phyloP scores from a whole-genome alignment of 768 basidiomycete species.

The Infundibulicybe gibba region DNA sequence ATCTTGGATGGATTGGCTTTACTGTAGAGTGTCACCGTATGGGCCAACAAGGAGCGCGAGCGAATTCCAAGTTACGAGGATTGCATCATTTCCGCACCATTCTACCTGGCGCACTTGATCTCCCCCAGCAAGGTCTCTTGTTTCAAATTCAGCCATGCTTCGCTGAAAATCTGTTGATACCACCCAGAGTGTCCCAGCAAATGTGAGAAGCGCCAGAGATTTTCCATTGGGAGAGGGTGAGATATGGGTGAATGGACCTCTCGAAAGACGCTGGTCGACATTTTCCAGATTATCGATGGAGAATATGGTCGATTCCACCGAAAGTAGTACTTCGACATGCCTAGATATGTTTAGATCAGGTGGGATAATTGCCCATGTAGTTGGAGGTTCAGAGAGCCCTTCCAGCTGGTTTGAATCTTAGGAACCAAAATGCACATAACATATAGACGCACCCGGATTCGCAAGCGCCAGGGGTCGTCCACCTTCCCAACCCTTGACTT shows the following conservation, averaged over 20 bases:
- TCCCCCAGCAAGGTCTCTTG: slow-evolving; percentile 46
- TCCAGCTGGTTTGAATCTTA: slow-evolving; percentile 4
- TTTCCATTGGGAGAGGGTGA: slow-evolving; percentile 94
- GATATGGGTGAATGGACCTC: slow-evolving; percentile 87
- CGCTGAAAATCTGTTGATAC: slow-evolving; percentile 94
- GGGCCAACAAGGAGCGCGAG: slow-evolving; percentile 88
- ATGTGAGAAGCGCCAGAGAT: slow-evolving; percentile 80
- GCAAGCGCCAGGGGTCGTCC: slow-evolving; percentile 68
- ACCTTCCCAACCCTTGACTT: slow-evolving; percentile 89
- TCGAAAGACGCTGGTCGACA: slow-evolving; percentile 82
- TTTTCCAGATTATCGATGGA: slow-evolving; percentile 87
- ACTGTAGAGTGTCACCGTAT: slow-evolving; percentile 84
- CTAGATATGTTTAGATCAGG: slow-evolving; percentile 87
- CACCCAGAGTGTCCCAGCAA: slow-evolving; percentile 76
- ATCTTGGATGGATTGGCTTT: slow-evolving; percentile 21
- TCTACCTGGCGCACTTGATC: slow-evolving; percentile 69
- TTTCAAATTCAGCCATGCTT: slow-evolving; percentile 85
- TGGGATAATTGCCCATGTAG: slow-evolving; percentile 85
- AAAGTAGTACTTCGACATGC: slow-evolving; percentile 86
- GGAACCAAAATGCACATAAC: not conserved
- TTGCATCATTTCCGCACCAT: slow-evolving; percentile 97
- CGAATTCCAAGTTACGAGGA: slow-evolving; percentile 80
- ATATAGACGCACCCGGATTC: slow-evolving; percentile 56
- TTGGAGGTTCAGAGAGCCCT: slow-evolving; percentile 78
- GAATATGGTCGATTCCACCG: slow-evolving; percentile 75